These are phyloP conservation scores for Trypanosoma brucei DNA, from an alignment of 208 protist genomes.

Conservation along the genomic window DNA sequence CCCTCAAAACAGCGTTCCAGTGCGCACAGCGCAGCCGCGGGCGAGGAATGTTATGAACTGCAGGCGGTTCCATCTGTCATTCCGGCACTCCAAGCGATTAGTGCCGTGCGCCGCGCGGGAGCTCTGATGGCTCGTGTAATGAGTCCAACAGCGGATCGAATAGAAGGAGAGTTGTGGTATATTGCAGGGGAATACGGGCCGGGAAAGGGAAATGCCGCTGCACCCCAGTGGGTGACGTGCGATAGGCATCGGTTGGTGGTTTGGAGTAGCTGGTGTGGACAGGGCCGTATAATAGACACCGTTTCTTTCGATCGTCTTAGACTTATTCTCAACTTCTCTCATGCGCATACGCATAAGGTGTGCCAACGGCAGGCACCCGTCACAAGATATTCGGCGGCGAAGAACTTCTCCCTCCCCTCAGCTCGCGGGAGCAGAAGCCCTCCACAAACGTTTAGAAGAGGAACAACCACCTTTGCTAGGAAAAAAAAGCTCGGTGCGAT, in stretches of 20 bases:
- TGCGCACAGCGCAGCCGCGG: neutral
- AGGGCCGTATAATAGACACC: constrained; percentile 32
- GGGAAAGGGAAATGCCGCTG: constrained; percentile 16
- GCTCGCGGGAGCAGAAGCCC: constrained; percentile 6
- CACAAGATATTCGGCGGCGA: neutral
- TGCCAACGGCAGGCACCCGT: neutral
- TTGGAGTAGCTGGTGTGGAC: constrained; percentile 33
- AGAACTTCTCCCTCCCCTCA: constrained; percentile 4
- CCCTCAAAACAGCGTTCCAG: too few species aligned
- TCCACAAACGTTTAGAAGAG: neutral
- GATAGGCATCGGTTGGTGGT: constrained; percentile 37
- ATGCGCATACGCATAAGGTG: constrained; percentile 29
- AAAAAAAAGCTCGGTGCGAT: neutral
- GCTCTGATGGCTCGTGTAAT: neutral
- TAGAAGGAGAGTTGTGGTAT: constrained; percentile 57
- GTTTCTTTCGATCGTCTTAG: constrained; percentile 40
- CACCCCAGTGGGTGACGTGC: constrained; percentile 47
- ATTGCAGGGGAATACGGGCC: constrained; percentile 31
- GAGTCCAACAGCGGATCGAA: constrained; percentile 16
- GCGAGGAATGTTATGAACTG: neutral
- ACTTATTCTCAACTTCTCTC: constrained; percentile 45
- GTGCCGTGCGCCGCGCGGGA: neutral
- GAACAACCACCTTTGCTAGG: neutral
- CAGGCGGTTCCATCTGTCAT: neutral
- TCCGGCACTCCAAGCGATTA: neutral